Evolutionary conservation across 2,329 filamentous ascomycete species (phyloP).

Genomic region (Geosmithia morbida): DNA sequence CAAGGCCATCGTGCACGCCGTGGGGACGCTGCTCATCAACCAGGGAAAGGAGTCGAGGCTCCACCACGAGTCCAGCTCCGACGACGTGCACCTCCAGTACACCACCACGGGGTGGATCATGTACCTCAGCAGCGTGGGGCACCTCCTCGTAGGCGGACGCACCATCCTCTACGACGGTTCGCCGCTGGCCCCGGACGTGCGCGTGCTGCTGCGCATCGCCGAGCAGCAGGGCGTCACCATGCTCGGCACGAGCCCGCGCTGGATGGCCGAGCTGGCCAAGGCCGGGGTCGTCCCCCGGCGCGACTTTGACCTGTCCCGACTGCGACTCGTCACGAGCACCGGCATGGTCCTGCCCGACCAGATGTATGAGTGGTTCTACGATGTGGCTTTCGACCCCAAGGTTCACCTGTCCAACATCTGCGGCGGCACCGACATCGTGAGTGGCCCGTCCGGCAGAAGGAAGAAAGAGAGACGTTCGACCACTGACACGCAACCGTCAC

Average conservation of each 20-base stretch:
- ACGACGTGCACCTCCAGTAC: conserved; percentile 35
- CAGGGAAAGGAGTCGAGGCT: conserved; percentile 42
- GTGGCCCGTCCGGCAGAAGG: too few species aligned
- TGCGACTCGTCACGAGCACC: conserved; percentile 53
- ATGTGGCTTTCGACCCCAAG: conserved; percentile 50
- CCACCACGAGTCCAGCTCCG: conserved; percentile 25
- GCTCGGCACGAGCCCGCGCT: conserved; percentile 63
- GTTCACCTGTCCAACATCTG: conserved; percentile 61
- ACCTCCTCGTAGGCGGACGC: conserved; percentile 44
- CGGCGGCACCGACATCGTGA: conserved; percentile 63
- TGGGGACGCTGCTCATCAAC: conserved; percentile 46
- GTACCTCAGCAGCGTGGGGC: conserved; percentile 51
- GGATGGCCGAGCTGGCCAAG: conserved; percentile 59
- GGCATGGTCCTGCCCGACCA: conserved; percentile 72
- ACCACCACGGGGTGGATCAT: conserved; percentile 79
- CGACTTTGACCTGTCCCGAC: conserved; percentile 43
- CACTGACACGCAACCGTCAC: background rate
- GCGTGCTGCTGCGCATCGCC: conserved; percentile 46
- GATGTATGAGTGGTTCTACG: conserved; percentile 68
- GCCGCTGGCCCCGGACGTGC: conserved; percentile 58
- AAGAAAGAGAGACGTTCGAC: too few species aligned
- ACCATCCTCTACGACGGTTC: conserved; percentile 71
- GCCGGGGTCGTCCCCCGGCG: conserved; percentile 45
- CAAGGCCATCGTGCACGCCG: conserved; percentile 74
- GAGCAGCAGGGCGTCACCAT: conserved; percentile 53